phyloP scores from a whole-genome alignment of 768 basidiomycete species.

The Suillus occidentalis region DNA sequence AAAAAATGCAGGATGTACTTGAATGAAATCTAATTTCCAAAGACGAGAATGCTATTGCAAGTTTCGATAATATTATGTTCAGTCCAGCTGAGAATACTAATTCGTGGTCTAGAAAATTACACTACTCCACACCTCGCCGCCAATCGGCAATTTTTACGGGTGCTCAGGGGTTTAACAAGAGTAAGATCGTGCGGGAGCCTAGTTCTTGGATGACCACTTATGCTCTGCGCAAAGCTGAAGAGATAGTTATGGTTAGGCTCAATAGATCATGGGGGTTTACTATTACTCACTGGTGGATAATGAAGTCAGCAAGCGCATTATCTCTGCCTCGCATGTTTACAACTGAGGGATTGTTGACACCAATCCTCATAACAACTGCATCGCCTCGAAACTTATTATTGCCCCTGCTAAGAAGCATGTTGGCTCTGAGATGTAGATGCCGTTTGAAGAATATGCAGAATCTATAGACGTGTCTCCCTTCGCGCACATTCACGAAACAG shows the following conservation, averaged over 20 bases:
- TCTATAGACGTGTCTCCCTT: constrained; percentile 2
- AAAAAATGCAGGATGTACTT: no score
- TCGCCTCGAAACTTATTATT: constrained; percentile 1
- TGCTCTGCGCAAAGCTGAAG: constrained; percentile 3
- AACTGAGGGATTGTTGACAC: background rate
- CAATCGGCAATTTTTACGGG: background rate
- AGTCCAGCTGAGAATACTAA: no score
- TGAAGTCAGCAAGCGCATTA: constrained; percentile 7
- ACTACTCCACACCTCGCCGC: background rate
- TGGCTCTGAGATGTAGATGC: constrained; percentile 5
- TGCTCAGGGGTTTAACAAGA: background rate
- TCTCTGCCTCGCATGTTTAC: constrained; percentile 13
- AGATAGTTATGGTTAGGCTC: background rate
- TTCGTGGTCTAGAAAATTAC: no score
- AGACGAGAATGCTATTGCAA: no score
- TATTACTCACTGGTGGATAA: constrained; percentile 9
- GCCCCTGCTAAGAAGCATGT: background rate
- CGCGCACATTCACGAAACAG: constrained; percentile 1
- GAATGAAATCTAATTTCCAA: no score
- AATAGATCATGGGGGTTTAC: background rate
- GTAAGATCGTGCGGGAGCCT: background rate
- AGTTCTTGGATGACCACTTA: background rate
- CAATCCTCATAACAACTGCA: constrained; percentile 7
- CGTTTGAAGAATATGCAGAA: constrained; percentile 14
- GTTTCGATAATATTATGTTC: no score